Percentiles rank a stretch among this genome's conserved stretches.
Conservation (phyloP, 2,329 filamentous ascomycete genomes). For the Seiridium cupressi region DNA sequence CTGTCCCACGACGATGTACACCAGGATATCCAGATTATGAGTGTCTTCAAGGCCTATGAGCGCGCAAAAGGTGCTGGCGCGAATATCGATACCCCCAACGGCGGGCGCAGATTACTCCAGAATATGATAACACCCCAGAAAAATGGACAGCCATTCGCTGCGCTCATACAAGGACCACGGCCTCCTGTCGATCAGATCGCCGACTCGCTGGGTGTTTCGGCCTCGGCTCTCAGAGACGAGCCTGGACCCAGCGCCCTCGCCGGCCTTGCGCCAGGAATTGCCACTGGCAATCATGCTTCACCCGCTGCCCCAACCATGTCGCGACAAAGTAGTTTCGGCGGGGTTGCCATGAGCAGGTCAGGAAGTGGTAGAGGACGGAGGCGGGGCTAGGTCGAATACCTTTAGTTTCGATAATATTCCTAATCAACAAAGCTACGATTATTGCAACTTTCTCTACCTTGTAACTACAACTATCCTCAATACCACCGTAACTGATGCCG, state of each 20-base stretch:
- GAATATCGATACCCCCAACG: conserved; percentile 53
- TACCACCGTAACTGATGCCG: too few species aligned
- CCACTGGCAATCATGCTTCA: conserved; percentile 15
- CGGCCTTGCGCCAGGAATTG: conserved; percentile 17
- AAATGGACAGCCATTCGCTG: conserved; percentile 43
- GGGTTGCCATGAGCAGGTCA: conserved; percentile 55
- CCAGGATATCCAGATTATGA: conserved; percentile 58
- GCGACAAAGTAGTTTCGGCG: conserved; percentile 54
- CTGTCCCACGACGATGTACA: conserved; percentile 51
- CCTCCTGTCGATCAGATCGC: conserved; percentile 47
- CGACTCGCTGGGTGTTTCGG: conserved; percentile 48
- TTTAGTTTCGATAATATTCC: too few species aligned
- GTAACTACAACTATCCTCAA: too few species aligned
- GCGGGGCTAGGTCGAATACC: conserved; percentile 9
- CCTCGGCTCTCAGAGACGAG: conserved; percentile 42
- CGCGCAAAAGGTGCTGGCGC: conserved; percentile 50
- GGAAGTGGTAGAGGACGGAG: conserved; percentile 46
- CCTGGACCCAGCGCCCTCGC: conserved; percentile 23
- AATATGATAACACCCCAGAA: conserved; percentile 48
- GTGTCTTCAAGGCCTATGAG: conserved; percentile 56
- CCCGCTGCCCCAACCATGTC: conserved; percentile 49
- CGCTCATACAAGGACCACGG: conserved; percentile 44
- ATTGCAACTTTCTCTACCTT: too few species aligned
- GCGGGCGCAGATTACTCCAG: conserved; percentile 55
- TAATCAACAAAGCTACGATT: too few species aligned